Evolutionary conservation across 2,329 filamentous ascomycete species (phyloP).

Genomic region (Pseudogymnoascus sp.): DNA sequence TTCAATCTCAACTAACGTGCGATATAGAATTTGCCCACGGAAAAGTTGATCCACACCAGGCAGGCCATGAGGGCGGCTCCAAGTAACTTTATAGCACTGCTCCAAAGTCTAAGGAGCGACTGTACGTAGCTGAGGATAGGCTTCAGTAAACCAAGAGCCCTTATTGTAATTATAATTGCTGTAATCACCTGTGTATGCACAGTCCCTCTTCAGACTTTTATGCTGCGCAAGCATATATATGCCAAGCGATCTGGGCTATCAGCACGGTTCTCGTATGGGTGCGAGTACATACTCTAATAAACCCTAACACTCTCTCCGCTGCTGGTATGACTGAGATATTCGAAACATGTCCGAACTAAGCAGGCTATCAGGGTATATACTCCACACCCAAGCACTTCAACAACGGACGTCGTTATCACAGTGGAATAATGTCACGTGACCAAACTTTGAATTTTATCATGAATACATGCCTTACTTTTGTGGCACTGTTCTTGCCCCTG

Average conservation of each 20-base stretch:
- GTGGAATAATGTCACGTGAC: neutral
- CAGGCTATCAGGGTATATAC: neutral
- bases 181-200: neutral
- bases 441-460: neutral
- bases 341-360: neutral
- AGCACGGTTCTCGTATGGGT: neutral
- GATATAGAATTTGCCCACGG: constrained; percentile 31
- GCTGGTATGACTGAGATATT: neutral
- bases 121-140: neutral
- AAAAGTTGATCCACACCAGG: constrained; percentile 34
- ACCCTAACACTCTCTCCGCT: neutral
- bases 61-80: constrained; percentile 31
- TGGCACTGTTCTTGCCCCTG: neutral
- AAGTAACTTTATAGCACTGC: neutral
- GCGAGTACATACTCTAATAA: neutral
- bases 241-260: neutral
- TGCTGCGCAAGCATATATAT: neutral
- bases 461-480: neutral
- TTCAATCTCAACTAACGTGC: neutral
- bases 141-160: neutral
- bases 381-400: neutral
- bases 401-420: neutral
- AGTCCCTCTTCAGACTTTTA: neutral
- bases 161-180: neutral
- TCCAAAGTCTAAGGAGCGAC: neutral